Percentiles rank a stretch among this genome's conserved stretches.
These are phyloP conservation scores for Acanthamoeba lenticulata DNA, from an alignment of 208 protist species.

Conservation along the genomic window DNA sequence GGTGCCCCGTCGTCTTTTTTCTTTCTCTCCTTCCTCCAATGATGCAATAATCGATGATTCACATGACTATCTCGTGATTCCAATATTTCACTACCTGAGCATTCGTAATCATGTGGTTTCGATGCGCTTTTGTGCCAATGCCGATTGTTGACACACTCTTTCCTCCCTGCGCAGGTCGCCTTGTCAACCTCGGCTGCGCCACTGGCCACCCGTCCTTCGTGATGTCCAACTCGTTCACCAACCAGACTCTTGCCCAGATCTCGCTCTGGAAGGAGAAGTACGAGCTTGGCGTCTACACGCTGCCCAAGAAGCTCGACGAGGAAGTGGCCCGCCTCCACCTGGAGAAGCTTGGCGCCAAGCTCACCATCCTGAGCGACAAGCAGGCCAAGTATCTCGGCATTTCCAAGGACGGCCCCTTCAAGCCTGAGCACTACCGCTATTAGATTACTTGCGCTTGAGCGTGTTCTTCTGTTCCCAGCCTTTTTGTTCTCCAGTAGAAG, in stretches of 20 bases:
- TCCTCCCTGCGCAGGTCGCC: conserved; percentile 84
- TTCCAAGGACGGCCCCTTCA: conserved; percentile 96
- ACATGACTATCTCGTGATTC: conserved; percentile 43
- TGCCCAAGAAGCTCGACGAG: conserved; percentile 99
- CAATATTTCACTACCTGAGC: not conserved
- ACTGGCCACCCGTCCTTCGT: conserved; percentile 99
- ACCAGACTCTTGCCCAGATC: conserved; percentile 99
- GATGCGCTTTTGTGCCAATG: not conserved
- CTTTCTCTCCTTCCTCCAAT: not conserved
- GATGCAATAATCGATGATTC: conserved; percentile 47
- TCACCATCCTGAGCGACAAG: conserved; percentile 95
- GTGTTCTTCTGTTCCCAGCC: no score
- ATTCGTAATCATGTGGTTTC: no score
- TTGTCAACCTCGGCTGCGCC: conserved; percentile 99
- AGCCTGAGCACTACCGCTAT: conserved; percentile 98
- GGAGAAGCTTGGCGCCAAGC: conserved; percentile 95
- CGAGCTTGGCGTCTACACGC: conserved; percentile 94
- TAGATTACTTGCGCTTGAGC: no score
- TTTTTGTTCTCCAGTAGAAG: no score
- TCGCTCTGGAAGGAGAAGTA: conserved; percentile 97
- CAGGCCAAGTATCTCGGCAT: conserved; percentile 99
- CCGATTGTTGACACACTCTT: not conserved
- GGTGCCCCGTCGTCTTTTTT: not conserved
- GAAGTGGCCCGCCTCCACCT: conserved; percentile 99
- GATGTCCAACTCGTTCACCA: conserved; percentile 99